phyloP scores from a whole-genome alignment of 495 filamentous ascomycete species.

The Talaromyces proteolyticus region DNA sequence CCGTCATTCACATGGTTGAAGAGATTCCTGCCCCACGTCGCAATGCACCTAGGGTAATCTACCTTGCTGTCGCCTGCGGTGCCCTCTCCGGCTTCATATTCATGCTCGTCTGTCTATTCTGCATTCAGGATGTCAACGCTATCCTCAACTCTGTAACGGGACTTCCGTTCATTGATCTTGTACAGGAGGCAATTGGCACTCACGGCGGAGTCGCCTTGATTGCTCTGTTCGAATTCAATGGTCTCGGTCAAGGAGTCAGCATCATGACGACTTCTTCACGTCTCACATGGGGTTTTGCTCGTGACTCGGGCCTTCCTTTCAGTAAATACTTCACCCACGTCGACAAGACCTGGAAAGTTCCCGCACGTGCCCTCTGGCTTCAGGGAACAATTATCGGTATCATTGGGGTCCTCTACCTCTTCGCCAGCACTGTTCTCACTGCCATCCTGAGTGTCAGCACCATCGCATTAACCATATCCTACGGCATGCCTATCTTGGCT shows the following conservation, averaged over 20 bases:
- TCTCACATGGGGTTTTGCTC: slow-evolving; percentile 49
- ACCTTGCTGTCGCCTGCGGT: slow-evolving; percentile 39
- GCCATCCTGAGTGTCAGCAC: slow-evolving; percentile 42
- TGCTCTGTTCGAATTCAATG: slow-evolving; percentile 44
- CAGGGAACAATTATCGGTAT: slow-evolving; percentile 35
- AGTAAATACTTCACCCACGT: slow-evolving; percentile 35
- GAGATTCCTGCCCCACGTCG: slow-evolving; percentile 36
- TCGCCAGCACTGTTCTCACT: slow-evolving; percentile 38
- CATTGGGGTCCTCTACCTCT: slow-evolving; percentile 39
- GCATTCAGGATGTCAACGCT: slow-evolving; percentile 56
- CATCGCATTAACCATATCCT: slow-evolving; percentile 39
- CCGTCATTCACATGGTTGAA: slow-evolving; percentile 57
- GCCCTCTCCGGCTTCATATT: slow-evolving; percentile 62
- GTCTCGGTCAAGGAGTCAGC: slow-evolving; percentile 37
- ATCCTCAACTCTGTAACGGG: slow-evolving; percentile 43
- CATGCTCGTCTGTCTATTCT: slow-evolving; percentile 68
- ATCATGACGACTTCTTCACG: slow-evolving; percentile 46
- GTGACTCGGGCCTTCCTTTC: slow-evolving; percentile 49
- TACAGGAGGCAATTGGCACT: slow-evolving; percentile 33
- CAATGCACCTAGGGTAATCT: slow-evolving; percentile 36
- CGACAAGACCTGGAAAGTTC: slow-evolving; percentile 35
- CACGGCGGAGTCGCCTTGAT: slow-evolving; percentile 31
- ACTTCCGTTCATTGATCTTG: slow-evolving; percentile 40
- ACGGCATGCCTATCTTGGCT: slow-evolving; percentile 34
- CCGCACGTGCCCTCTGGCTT: slow-evolving; percentile 37